Evolutionary conservation across 441 rosid genomes (phyloP), one percentile per base, ranked within the genome.

Genomic region (Gossypium gossypioides): DNA sequence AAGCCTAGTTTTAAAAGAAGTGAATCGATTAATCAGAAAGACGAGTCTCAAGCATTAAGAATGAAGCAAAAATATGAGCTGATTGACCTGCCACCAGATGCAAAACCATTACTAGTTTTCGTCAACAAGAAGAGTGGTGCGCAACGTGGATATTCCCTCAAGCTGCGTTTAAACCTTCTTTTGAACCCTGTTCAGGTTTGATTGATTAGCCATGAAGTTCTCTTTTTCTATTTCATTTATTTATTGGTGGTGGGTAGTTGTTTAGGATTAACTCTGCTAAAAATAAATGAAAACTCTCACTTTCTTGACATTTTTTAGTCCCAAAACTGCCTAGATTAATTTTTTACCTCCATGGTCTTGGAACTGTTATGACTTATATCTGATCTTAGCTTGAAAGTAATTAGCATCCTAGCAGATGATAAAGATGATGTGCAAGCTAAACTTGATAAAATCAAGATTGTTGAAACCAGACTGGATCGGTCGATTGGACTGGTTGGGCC

Each of bases 91-190:
- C 97, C 97, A 74, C 77, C 92, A n/a, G 97, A 92, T 82, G 85
- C 97, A 72, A 88, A 97, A 75, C 96, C 96, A 0, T 82, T 94
- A 80, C 75, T 94, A 77, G 99, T 92, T 81, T 94, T 94, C 78
- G 84, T 92, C 76, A 92, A 94, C 80, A 92, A 94, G 84, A 92
- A 92, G 85, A 94, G 97, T 80, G 99, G 97, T 69, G 99, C 97
- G 70, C 97, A 90, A 71, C 89, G 88, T 50, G 97, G 99, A 57
- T 92, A 84, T 79, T 85, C 97, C 29, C 93, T 94, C 42, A 86
- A 81, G 76, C 92, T 85, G 64, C 96, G 97, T 5, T 78, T 94
- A 83, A 88, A 90, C 83, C 89, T 90, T 73, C 92, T 90, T 78
- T 79, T 94, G 67, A 94, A 94, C 80, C 97, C 99, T 34, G 97